Conservation (phyloP, 1,284 basidiomycete genomes). For the Boletellus deceptivus region DNA sequence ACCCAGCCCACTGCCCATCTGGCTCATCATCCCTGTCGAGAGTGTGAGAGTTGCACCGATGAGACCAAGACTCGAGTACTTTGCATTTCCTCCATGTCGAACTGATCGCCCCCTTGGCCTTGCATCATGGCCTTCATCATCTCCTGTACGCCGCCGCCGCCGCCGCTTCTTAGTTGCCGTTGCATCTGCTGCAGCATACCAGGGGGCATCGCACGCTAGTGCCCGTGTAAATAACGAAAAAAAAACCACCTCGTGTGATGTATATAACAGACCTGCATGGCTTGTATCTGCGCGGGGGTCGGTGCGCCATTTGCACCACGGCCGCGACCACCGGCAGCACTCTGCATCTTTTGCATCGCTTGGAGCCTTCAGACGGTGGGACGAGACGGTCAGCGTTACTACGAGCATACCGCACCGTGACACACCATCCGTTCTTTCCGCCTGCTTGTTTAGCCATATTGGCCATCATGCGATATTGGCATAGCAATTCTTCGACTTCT, state of each 20-base stretch:
- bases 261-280: slow-evolving; percentile 69
- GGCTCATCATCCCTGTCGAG: slow-evolving; percentile 73
- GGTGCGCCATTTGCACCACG: slow-evolving; percentile 85
- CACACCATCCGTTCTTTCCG: slow-evolving; percentile 89
- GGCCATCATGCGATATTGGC: slow-evolving; percentile 96
- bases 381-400: not conserved
- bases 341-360: slow-evolving; percentile 89
- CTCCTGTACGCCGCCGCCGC: slow-evolving; percentile 90
- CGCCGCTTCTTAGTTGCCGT: slow-evolving; percentile 75
- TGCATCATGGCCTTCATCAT: slow-evolving; percentile 98
- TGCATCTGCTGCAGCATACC: slow-evolving; percentile 87
- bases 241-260: slow-evolving; percentile 4
- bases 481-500: slow-evolving; percentile 95
- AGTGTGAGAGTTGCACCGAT: slow-evolving; percentile 13
- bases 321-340: slow-evolving; percentile 80
- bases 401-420: slow-evolving; percentile 16
- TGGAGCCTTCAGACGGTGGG: slow-evolving; percentile 54
- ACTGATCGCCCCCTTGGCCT: slow-evolving; percentile 77
- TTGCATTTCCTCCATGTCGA: slow-evolving; percentile 87
- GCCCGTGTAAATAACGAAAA: slow-evolving; percentile 9
- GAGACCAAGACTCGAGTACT: slow-evolving; percentile 41
- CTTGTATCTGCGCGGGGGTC: slow-evolving; percentile 87
- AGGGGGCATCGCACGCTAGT: slow-evolving; percentile 81
- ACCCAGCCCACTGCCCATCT: slow-evolving; percentile 72
- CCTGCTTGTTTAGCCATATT: slow-evolving; percentile 97